Conservation (phyloP, 768 basidiomycete species). For the Wakefieldia striispora region DNA sequence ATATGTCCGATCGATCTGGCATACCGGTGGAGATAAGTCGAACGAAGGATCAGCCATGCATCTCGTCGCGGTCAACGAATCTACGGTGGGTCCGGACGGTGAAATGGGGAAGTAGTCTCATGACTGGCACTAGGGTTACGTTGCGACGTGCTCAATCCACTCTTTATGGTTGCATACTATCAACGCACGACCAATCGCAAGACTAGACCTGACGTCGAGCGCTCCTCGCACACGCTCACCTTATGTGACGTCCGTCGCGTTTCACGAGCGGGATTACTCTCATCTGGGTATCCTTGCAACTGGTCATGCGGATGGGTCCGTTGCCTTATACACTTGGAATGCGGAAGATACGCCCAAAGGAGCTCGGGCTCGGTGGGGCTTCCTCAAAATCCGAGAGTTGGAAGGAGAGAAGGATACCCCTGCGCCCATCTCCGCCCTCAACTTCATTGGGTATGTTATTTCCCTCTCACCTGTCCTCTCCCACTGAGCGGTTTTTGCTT, state of each 20-base stretch:
- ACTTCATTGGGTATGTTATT: slow-evolving; percentile 68
- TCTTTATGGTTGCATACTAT: slow-evolving; percentile 81
- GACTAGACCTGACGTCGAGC: slow-evolving; percentile 54
- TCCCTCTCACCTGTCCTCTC: background rate
- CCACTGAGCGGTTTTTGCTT: background rate
- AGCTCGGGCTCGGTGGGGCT: slow-evolving; percentile 71
- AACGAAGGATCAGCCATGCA: slow-evolving; percentile 47
- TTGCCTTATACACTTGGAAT: slow-evolving; percentile 82
- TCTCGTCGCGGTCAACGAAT: slow-evolving; percentile 78
- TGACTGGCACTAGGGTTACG: slow-evolving; percentile 63
- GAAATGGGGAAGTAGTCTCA: background rate
- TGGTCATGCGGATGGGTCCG: slow-evolving; percentile 71
- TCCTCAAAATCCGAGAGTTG: slow-evolving; percentile 67
- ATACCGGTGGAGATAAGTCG: slow-evolving; percentile 35
- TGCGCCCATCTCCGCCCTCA: slow-evolving; percentile 68
- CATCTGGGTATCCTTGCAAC: slow-evolving; percentile 76
- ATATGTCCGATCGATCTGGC: slow-evolving; percentile 81
- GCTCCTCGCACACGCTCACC: slow-evolving; percentile 43
- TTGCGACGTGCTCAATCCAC: slow-evolving; percentile 75
- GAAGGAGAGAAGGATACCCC: slow-evolving; percentile 44
- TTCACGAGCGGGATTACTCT: slow-evolving; percentile 88
- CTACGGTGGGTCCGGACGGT: slow-evolving; percentile 57
- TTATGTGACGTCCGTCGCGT: slow-evolving; percentile 72
- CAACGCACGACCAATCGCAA: slow-evolving; percentile 77
- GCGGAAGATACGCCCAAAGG: slow-evolving; percentile 69